Base-by-base conservation (phyloP, 345 rosid genomes). In the Raphanus sativus region DNA sequence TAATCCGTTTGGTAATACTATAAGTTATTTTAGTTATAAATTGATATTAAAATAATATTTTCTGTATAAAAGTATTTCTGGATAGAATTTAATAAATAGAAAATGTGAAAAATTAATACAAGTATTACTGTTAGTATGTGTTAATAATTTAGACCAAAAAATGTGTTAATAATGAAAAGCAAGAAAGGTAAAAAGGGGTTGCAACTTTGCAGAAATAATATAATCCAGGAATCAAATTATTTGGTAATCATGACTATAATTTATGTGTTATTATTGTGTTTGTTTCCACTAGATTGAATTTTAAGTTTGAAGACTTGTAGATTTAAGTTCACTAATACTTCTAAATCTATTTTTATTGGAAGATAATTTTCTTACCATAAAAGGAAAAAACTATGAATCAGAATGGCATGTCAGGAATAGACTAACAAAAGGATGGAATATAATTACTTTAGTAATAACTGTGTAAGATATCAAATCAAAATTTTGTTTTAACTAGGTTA, bases 131-230 rank as follows among this genome's bases (percentile, higher is more conserved):
- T 21, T 21, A 21, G 1, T 21, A 21, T 21, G 21, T 21, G 21
- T 21, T 21, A 21, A 21, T 21, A 21, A 21, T 21, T 21, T 21
- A 21, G 21, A 21, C 21, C 0, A 21, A 21, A 21, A 21, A 21
- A 21, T 21, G 64, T 21, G n/a, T 54, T 32, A 56, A 0, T 30
- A 62, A 17, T 13, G 11, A 73, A 32, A 42, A 48, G 74, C 12
- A 54, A 60, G 36, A 75, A 30, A 40, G 38, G 16, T 45, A 40
- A 67, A 75, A 67, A 66, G 50, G 34, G 1, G 36, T 64, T 66
- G 13, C 32, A 48, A 48, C 68, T 61, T 50, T 68, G 16, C 48
- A 6, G 17, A 33, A 5, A 5, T n/a, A 38, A 38, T 38, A 38
- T 38, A 38, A 28, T 45, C 8, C 3, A 75, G 34, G 58, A 38